Conservation (phyloP, 2,329 filamentous ascomycete genomes). For the Phialemonium atrogriseum region DNA sequence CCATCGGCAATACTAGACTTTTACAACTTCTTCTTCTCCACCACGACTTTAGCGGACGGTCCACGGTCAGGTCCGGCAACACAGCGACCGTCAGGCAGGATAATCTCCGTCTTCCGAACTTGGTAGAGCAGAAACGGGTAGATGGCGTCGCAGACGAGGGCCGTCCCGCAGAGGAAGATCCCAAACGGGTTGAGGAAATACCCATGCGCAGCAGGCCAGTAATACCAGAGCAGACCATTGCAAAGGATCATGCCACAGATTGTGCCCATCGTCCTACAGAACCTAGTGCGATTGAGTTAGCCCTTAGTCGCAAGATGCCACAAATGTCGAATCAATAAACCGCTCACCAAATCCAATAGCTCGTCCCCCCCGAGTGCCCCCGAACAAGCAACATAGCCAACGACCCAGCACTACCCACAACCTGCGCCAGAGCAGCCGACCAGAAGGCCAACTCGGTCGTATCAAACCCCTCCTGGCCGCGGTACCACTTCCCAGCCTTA, state of each 20-base stretch:
- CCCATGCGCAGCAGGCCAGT: slow-evolving; percentile 41
- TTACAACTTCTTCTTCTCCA: too few species aligned
- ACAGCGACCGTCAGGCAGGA: slow-evolving; percentile 31
- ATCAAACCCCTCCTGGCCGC: slow-evolving; percentile 31
- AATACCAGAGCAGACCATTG: slow-evolving; percentile 35
- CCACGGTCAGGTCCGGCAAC: too few species aligned
- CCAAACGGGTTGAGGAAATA: slow-evolving; percentile 35
- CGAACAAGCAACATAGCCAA: slow-evolving; percentile 35
- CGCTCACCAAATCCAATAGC: slow-evolving; percentile 39
- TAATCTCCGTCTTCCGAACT: slow-evolving; percentile 28
- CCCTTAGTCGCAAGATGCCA: slow-evolving; percentile 5
- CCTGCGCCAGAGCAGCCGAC: slow-evolving; percentile 35
- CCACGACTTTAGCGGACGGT: too few species aligned
- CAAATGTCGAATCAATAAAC: slow-evolving; percentile 2
- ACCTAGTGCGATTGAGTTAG: slow-evolving; percentile 22
- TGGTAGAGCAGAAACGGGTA: slow-evolving; percentile 35
- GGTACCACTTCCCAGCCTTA: slow-evolving; percentile 36
- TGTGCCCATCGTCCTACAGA: slow-evolving; percentile 33
- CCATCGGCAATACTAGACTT: too few species aligned
- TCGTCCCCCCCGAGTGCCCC: slow-evolving; percentile 38
- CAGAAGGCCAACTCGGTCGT: slow-evolving; percentile 42
- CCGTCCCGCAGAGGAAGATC: slow-evolving; percentile 31
- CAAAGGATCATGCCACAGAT: slow-evolving; percentile 29
- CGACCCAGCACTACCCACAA: slow-evolving; percentile 29
- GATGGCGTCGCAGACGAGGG: slow-evolving; percentile 30